Conservation (phyloP, 1,284 basidiomycete species). For the Cryptococcus hybrid region DNA sequence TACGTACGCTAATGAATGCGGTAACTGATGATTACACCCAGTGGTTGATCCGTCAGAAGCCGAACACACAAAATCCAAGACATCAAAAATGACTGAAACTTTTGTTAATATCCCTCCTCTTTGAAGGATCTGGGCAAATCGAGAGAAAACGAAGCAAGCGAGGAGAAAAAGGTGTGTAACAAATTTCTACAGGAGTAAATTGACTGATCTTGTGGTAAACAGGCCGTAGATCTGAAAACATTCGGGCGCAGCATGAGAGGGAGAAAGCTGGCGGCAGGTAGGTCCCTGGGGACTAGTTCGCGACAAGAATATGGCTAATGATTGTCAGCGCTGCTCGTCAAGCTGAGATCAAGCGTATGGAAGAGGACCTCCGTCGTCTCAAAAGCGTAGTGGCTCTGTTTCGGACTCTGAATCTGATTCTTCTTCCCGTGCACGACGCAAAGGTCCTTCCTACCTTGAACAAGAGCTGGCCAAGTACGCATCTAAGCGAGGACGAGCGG, state of each 20-base stretch:
- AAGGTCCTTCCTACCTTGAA: slow-evolving; percentile 67
- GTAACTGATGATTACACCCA: too few species aligned
- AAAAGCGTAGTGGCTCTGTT: slow-evolving; percentile 44
- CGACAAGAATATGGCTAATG: neutral
- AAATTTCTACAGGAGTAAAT: neutral
- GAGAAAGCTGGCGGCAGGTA: slow-evolving; percentile 63
- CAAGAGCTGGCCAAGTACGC: slow-evolving; percentile 77
- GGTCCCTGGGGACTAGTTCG: slow-evolving; percentile 16
- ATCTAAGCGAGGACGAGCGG: slow-evolving; percentile 64
- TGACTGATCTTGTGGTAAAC: slow-evolving; percentile 1
- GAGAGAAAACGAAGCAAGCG: slow-evolving; percentile 50
- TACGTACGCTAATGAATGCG: neutral
- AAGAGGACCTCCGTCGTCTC: slow-evolving; percentile 78
- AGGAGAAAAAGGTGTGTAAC: slow-evolving; percentile 26
- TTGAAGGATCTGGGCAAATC: slow-evolving; percentile 19
- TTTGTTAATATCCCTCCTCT: slow-evolving; percentile 30
- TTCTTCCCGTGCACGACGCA: slow-evolving; percentile 25
- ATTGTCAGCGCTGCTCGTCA: slow-evolving; percentile 61
- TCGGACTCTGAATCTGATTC: slow-evolving; percentile 45
- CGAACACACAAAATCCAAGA: too few species aligned
- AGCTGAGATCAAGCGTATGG: slow-evolving; percentile 80
- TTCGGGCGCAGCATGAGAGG: slow-evolving; percentile 68
- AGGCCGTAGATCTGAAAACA: slow-evolving; percentile 61
- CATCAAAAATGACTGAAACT: slow-evolving; percentile 7
- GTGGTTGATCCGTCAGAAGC: too few species aligned